phyloP scores from a whole-genome alignment of 306 rosid species.

The Clitoria ternatea region DNA sequence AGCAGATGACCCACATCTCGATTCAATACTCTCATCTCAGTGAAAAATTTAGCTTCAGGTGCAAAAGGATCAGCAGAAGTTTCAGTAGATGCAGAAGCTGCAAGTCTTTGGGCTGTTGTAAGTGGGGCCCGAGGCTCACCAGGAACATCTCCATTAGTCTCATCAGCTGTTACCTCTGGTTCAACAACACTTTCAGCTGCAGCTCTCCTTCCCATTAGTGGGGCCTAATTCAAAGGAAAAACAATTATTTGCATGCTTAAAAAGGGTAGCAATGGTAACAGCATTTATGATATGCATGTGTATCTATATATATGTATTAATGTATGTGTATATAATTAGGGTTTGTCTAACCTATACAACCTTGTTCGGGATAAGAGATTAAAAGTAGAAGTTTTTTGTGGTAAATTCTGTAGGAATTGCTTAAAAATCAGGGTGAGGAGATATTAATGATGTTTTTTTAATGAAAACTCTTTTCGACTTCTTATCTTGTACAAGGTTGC shows the following conservation, averaged over 20 bases:
- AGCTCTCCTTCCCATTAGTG: constrained; percentile 81
- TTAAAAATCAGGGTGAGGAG: too few species aligned
- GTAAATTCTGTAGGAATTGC: too few species aligned
- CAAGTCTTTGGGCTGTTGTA: constrained; percentile 85
- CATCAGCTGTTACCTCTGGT: constrained; percentile 44
- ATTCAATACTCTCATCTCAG: constrained; percentile 69
- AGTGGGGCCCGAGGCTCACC: constrained; percentile 56
- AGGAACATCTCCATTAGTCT: constrained; percentile 55
- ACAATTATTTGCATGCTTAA: not conserved
- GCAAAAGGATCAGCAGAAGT: constrained; percentile 70
- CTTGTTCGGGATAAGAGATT: too few species aligned
- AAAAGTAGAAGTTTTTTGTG: too few species aligned
- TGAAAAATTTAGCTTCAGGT: constrained; percentile 73
- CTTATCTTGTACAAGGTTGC: too few species aligned
- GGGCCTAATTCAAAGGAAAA: constrained; percentile 47
- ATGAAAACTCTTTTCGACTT: too few species aligned
- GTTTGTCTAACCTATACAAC: too few species aligned
- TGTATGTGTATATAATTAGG: too few species aligned
- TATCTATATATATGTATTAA: too few species aligned
- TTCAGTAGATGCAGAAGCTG: constrained; percentile 54
- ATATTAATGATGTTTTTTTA: too few species aligned
- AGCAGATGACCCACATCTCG: constrained; percentile 59
- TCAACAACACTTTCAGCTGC: constrained; percentile 48
- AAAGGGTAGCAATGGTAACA: not conserved
- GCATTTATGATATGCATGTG: not conserved